Conservation (phyloP, 129 eudicot species). For the Calendula officinalis region DNA sequence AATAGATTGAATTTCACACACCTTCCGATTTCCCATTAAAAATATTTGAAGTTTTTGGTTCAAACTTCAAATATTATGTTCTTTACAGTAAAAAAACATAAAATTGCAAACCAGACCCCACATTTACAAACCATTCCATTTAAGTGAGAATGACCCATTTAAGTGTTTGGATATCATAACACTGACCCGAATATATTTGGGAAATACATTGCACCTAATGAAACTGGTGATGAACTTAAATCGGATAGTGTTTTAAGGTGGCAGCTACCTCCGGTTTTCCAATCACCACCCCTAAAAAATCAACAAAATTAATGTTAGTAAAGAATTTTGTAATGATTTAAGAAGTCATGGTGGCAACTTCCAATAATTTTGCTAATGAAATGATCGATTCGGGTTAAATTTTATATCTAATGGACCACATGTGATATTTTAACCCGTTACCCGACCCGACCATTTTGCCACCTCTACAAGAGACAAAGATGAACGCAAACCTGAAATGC, state of each 20-base stretch:
- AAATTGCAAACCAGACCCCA: constrained; percentile 21
- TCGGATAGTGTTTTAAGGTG: constrained; percentile 71
- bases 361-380: background rate
- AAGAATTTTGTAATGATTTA: background rate
- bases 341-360: background rate
- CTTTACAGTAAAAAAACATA: constrained; percentile 13
- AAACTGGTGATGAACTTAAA: constrained; percentile 42
- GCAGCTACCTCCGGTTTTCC: constrained; percentile 88
- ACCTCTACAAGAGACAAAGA: constrained; percentile 1
- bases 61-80: background rate
- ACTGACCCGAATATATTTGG: constrained; percentile 38
- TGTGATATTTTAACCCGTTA: background rate
- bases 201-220: constrained; percentile 36
- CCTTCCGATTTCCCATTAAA: too few species aligned
- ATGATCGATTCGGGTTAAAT: background rate
- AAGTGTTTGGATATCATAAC: constrained; percentile 31
- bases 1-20: too few species aligned
- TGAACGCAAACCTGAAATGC: constrained; percentile 69
- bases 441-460: background rate
- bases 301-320: background rate
- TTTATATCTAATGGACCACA: too few species aligned
- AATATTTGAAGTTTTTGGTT: too few species aligned
- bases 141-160: constrained; percentile 17
- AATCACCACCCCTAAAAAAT: constrained; percentile 66
- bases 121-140: constrained; percentile 29